These are phyloP conservation scores for Quercus gilva DNA, from an alignment of 306 rosid genomes.

Conservation along the genomic window DNA sequence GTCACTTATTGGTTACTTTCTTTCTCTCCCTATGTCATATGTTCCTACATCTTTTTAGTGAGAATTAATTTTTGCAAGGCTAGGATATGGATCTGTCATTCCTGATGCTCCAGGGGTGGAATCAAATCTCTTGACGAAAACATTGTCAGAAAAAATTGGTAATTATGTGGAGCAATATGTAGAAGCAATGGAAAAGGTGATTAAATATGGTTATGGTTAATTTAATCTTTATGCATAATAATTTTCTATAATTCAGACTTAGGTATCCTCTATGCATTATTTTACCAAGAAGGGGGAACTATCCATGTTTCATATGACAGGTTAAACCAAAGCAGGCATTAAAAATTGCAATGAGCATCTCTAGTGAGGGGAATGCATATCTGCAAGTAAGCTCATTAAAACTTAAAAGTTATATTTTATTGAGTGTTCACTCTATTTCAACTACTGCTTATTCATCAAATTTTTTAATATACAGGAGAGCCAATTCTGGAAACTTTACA, in stretches of 20 bases:
- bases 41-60: background rate
- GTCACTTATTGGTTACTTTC: background rate
- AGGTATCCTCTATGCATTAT: background rate
- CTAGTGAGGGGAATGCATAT: slow-evolving; percentile 85
- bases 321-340: slow-evolving; percentile 94
- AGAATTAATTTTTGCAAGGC: slow-evolving; percentile 45
- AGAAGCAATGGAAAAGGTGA: slow-evolving; percentile 96
- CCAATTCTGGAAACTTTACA: slow-evolving; percentile 88
- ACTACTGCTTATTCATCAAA: background rate
- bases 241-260: background rate
- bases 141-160: slow-evolving; percentile 61
- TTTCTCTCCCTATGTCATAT: background rate
- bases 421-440: background rate
- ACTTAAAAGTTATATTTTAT: slow-evolving; percentile 4
- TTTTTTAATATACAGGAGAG: slow-evolving; percentile 47
- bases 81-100: slow-evolving; percentile 73
- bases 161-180: slow-evolving; percentile 66
- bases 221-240: background rate
- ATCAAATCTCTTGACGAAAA: slow-evolving; percentile 56
- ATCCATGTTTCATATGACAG: slow-evolving; percentile 37
- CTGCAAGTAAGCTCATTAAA: slow-evolving; percentile 62
- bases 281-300: slow-evolving; percentile 14
- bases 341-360: slow-evolving; percentile 82
- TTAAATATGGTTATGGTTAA: slow-evolving; percentile 7
- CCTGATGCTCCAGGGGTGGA: slow-evolving; percentile 57